A percentile compares a stretch with the other conserved stretches of the same genome.
Conservation (phyloP, 2,329 filamentous ascomycete species). For the Fusarium fujikuroi region DNA sequence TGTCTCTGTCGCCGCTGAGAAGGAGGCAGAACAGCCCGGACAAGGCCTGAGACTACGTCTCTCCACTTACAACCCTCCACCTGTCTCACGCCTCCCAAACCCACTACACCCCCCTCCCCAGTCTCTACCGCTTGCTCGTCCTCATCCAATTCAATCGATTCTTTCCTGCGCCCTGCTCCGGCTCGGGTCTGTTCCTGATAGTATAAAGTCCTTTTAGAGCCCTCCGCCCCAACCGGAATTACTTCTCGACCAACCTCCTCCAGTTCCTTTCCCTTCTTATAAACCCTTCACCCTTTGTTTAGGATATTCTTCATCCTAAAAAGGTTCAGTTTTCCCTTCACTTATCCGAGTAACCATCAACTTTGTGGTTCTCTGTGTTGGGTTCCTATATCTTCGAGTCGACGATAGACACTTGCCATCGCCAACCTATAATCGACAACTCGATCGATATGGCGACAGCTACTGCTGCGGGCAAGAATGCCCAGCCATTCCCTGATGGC, state of each 20-base stretch:
- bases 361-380: conserved; percentile 37
- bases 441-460: conserved; percentile 51
- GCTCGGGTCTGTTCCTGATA: conserved; percentile 40
- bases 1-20: conserved; percentile 15
- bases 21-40: neutral
- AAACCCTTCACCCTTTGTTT: conserved; percentile 16
- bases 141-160: conserved; percentile 25
- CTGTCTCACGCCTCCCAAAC: conserved; percentile 38
- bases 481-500: conserved; percentile 60
- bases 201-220: conserved; percentile 45
- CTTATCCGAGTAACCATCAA: conserved; percentile 28
- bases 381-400: conserved; percentile 13
- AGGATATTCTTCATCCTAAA: conserved; percentile 34
- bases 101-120: conserved; percentile 26
- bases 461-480: conserved; percentile 50
- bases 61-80: conserved; percentile 39
- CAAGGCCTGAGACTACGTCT: neutral
- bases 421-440: conserved; percentile 11
- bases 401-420: conserved; percentile 31
- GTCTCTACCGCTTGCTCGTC: conserved; percentile 31
- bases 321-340: conserved; percentile 28
- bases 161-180: conserved; percentile 33
- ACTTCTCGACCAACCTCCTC: conserved; percentile 27
- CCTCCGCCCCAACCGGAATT: conserved; percentile 40
- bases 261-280: conserved; percentile 13